Evolutionary conservation across 495 filamentous ascomycete species (phyloP).

Genomic region (Neurospora discreta): DNA sequence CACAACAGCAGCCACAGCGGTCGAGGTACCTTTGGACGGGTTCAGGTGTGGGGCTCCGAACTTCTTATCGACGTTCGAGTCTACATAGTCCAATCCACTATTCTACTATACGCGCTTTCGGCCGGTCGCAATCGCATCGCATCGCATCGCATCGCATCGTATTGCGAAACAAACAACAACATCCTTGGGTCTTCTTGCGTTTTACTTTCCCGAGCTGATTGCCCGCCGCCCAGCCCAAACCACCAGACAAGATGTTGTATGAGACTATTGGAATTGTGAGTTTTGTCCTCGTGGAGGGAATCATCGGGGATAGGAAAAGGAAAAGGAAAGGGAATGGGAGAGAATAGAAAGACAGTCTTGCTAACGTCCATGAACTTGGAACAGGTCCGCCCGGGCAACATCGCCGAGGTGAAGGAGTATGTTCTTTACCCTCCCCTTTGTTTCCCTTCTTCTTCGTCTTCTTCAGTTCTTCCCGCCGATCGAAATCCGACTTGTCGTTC

Average conservation of each 20-base stretch:
- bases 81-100: too few species aligned
- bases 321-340: too few species aligned
- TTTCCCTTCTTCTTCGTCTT: too few species aligned
- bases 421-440: conserved; percentile 11
- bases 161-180: background rate
- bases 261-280: conserved; percentile 88
- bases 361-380: conserved; percentile 1
- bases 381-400: conserved; percentile 79
- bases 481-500: too few species aligned
- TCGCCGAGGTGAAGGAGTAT: conserved; percentile 91
- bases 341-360: background rate
- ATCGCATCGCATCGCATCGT: background rate
- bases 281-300: conserved; percentile 9
- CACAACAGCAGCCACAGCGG: background rate
- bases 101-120: background rate
- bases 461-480: too few species aligned
- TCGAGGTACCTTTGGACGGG: background rate
- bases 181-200: background rate
- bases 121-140: too few species aligned
- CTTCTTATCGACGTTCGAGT: background rate
- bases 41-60: background rate
- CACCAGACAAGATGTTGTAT: conserved; percentile 66
- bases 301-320: too few species aligned
- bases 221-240: background rate
- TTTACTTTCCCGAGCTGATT: background rate